phyloP scores from a whole-genome alignment of 768 basidiomycete species.

The Amanita inopinata region DNA sequence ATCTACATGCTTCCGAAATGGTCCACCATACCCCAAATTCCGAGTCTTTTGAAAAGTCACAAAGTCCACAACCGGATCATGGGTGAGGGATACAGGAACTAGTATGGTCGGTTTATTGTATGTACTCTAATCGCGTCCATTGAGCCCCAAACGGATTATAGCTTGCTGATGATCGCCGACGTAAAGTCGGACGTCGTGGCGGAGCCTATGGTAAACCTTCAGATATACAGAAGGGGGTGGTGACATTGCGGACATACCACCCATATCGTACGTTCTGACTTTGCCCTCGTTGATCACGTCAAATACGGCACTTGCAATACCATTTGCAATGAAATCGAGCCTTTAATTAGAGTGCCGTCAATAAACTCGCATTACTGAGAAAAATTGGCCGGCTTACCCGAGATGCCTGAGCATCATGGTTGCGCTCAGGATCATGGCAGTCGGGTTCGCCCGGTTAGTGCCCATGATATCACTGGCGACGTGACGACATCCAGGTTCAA shows the following conservation, averaged over 20 bases:
- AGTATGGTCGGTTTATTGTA: no score
- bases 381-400: slow-evolving; percentile 44
- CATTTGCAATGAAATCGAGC: slow-evolving; percentile 88
- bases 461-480: slow-evolving; percentile 95
- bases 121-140: slow-evolving; percentile 7
- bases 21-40: no score
- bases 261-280: slow-evolving; percentile 91
- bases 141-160: slow-evolving; percentile 29
- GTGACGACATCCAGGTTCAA: slow-evolving; percentile 97
- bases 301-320: slow-evolving; percentile 86
- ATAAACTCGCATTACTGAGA: slow-evolving; percentile 11
- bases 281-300: slow-evolving; percentile 84
- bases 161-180: slow-evolving; percentile 77
- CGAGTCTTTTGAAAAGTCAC: no score
- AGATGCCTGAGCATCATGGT: slow-evolving; percentile 98
- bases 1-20: no score
- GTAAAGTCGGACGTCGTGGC: slow-evolving; percentile 95
- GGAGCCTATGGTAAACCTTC: slow-evolving; percentile 40
- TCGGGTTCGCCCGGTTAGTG: slow-evolving; percentile 91
- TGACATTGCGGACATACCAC: slow-evolving; percentile 47
- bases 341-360: slow-evolving; percentile 28
- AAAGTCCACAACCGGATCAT: no score
- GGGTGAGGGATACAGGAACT: no score
- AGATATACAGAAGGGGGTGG: slow-evolving; percentile 4
- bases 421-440: slow-evolving; percentile 93